Evolutionary conservation across 306 rosid species (phyloP), one percentile per base, ranked within the genome.

Genomic region (Quercus bicolor): DNA sequence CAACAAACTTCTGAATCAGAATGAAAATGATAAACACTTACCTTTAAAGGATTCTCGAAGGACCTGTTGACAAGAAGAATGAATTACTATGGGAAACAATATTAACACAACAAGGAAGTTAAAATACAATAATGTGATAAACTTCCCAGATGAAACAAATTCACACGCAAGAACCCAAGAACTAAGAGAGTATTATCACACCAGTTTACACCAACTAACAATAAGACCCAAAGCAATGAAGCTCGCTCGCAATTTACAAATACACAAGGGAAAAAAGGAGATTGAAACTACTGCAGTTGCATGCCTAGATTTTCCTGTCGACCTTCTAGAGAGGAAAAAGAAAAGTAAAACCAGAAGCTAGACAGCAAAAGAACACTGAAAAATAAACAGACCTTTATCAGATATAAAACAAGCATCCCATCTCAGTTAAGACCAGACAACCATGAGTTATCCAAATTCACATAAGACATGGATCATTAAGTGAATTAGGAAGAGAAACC

Each of bases 31-130:
- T 9, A 76, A 68, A 84, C 85, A 82, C 84, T 74, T 80, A 94
- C 97, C 97, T 90, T 84, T 84, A 80, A 89, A 84, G 80, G 90
- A 87, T 81, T 94, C 98, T 85, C 97, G 92, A 53, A 89, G 72
- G 64, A 94, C 92, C 98, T 94, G 94, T 78, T 75, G 54, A 81
- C 77, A 76, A 88, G 82, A 87, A 57, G 51, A 83, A 80, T 10
- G 53, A 74, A 79, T 71, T 20, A 66, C 23, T 18, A 20, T 11
- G 7, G n/a, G 69, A 76, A 66, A 72, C 34, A 45, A 72, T 80
- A 80, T 80, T 60, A 78, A 83, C 62, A 72, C 74, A 54, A 65
- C 16, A 23, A 79, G 61, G 61, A 40, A 66, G 73, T 15, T 43
- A 52, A 79, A 77, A 57, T 51, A 66, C 68, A 71, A 78, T 40